Evolutionary conservation across 805 yeast genomes (phyloP), one percentile per base, ranked within the genome.

Genomic region (Yarrowia porcina): DNA sequence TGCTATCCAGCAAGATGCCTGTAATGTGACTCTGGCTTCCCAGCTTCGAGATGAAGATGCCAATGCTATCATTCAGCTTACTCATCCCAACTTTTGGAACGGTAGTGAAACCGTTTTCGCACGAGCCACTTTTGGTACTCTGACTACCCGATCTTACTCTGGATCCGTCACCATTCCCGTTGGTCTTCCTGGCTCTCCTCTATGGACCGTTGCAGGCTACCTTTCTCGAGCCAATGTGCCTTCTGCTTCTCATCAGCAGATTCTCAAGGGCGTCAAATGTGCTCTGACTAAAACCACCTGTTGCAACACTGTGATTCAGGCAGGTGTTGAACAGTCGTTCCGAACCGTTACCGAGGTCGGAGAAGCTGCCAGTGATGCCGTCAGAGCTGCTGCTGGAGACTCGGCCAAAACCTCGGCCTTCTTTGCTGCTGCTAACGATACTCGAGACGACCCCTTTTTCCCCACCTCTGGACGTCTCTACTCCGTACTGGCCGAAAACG

Each of bases 281-380:
- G 49, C 49, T 2, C 49, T 56, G 21, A 41, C 47, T 21, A 56
- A 56, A 18, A 39, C 38, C 30, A 39, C 49, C 5, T 36, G 30
- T 30, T 15, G 20, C 61, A 32, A 41, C 47, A 56, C 61, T 17
- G 49, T 56, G 47, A 13, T 52, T 33, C 49, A 39, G 49, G 61
- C 39, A 3, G 61, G 61, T 6, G 49, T 56, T 20, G 47, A 41
- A 30, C 47, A 56, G 49, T 30, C 36, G 25, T 39, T 39, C 49
- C 61, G 61, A 38, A 41, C 49, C 28, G 61, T 56, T 5, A 56
- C 61, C 7, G 61, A 56, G 61, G 49, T 56, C 23, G 61, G 61
- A 0, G 49, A 39, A 30, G 61, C 61, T n/a, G 61, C 61, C 28
- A 28, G 39, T 10, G 61, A 56, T 23, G 36, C 49, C 17, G 61